Percentiles rank a stretch among this genome's conserved stretches.
These are phyloP conservation scores for Cucurbitaria berberidis DNA, from an alignment of 2,329 filamentous ascomycete species.

Conservation along the genomic window DNA sequence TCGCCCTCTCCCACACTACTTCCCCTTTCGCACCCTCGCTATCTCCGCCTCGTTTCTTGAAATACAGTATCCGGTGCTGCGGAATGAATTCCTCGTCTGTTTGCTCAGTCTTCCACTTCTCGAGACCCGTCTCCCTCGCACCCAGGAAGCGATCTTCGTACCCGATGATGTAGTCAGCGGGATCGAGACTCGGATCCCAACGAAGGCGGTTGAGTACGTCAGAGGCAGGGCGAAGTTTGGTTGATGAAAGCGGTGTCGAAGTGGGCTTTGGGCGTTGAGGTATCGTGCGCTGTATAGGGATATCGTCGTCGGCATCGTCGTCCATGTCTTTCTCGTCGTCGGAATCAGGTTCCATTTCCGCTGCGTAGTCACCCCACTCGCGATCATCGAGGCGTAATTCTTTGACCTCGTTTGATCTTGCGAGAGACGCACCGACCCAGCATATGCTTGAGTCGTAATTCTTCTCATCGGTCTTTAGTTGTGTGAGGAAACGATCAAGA, in stretches of 20 bases:
- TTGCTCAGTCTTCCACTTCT: constrained; percentile 60
- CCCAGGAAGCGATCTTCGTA: constrained; percentile 62
- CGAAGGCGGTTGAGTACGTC: constrained; percentile 58
- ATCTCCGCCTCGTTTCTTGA: constrained; percentile 49
- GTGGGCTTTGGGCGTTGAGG: constrained; percentile 23
- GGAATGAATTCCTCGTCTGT: constrained; percentile 65
- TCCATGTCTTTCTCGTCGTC: constrained; percentile 39
- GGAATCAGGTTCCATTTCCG: constrained; percentile 50
- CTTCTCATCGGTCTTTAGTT: constrained; percentile 42
- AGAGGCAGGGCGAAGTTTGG: constrained; percentile 45
- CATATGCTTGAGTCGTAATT: constrained; percentile 44
- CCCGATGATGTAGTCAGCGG: constrained; percentile 57
- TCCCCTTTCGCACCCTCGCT: constrained; percentile 34
- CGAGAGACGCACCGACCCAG: constrained; percentile 46
- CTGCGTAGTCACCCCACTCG: constrained; percentile 58
- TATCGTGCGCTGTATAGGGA: constrained; percentile 19
- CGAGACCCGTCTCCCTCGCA: constrained; percentile 55
- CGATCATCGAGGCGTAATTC: constrained; percentile 55
- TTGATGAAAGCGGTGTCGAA: constrained; percentile 28
- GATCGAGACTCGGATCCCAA: constrained; percentile 57
- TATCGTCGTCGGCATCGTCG: constrained; percentile 14
- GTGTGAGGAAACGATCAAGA: constrained; percentile 45
- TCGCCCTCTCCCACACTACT: constrained; percentile 59
- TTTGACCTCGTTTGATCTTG: constrained; percentile 44
- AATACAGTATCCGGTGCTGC: constrained; percentile 60